Percentiles rank a stretch among this genome's conserved stretches.
phyloP scores from a whole-genome alignment of 768 basidiomycete species.

The Termitomyces sp. region DNA sequence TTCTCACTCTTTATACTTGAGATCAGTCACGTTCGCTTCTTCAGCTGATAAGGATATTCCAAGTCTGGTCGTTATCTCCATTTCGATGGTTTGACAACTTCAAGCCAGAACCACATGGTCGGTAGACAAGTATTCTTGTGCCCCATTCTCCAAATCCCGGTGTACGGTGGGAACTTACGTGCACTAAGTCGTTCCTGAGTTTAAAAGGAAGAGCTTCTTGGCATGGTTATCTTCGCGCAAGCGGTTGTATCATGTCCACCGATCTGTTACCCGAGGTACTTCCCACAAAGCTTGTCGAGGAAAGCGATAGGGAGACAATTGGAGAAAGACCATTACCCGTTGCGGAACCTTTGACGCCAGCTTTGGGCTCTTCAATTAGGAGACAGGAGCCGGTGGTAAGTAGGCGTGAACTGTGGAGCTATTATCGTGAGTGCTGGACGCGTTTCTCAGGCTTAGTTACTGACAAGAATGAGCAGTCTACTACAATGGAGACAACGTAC shows the following conservation, averaged over 20 bases:
- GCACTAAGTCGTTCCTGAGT: neutral
- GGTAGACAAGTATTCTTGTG: neutral
- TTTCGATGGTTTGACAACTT: neutral
- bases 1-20: too few species aligned
- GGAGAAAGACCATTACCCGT: neutral
- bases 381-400: constrained; percentile 59
- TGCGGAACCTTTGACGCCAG: neutral
- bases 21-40: too few species aligned
- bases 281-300: neutral
- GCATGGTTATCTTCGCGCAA: neutral
- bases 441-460: neutral
- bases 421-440: constrained; percentile 51
- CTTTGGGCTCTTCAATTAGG: neutral
- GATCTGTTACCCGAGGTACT: neutral
- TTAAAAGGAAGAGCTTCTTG: neutral
- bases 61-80: neutral
- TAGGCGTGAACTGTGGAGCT: constrained; percentile 72
- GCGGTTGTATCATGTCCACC: neutral
- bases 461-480: constrained; percentile 45
- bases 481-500: constrained; percentile 77
- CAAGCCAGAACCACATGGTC: neutral
- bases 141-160: neutral
- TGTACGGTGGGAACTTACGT: neutral
- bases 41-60: neutral
- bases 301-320: neutral